Evolutionary conservation across 768 basidiomycete species (phyloP).

Genomic region (Porpolomopsis calyptriformis): DNA sequence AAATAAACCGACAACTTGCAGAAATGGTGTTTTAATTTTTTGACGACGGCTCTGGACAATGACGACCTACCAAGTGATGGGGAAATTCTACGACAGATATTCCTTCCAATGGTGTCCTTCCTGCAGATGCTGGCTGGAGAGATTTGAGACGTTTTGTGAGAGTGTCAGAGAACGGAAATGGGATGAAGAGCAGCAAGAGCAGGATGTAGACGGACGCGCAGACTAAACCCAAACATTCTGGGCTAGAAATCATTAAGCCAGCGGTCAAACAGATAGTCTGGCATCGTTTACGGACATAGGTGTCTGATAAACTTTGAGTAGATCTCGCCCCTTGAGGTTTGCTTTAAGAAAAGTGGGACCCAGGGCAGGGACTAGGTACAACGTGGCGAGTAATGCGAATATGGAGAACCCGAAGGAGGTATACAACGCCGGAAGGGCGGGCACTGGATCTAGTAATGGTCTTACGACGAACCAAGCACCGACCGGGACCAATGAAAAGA

Average conservation of each 20-base stretch:
- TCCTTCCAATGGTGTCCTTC: constrained; percentile 38
- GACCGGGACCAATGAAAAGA: constrained; percentile 53
- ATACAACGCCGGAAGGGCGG: constrained; percentile 63
- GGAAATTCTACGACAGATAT: constrained; percentile 62
- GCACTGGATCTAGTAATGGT: constrained; percentile 59
- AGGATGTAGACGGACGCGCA: constrained; percentile 66
- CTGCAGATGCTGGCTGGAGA: constrained; percentile 40
- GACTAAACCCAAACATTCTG: constrained; percentile 90
- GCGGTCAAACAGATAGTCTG: constrained; percentile 4
- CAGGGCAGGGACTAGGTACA: constrained; percentile 75
- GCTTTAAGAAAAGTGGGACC: constrained; percentile 73
- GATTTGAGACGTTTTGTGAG: constrained; percentile 40
- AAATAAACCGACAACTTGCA: constrained; percentile 80
- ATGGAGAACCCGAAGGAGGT: constrained; percentile 76
- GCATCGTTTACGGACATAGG: constrained; percentile 46
- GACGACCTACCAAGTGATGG: constrained; percentile 59
- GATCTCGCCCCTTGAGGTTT: constrained; percentile 74
- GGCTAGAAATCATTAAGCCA: constrained; percentile 37
- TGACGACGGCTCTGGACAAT: background rate
- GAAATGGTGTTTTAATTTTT: background rate
- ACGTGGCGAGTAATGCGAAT: constrained; percentile 65
- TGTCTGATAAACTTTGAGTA: constrained; percentile 70
- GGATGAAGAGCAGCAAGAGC: constrained; percentile 53
- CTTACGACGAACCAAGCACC: constrained; percentile 65
- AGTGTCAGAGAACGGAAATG: constrained; percentile 27